Percentiles rank a stretch among this genome's conserved stretches.
These are phyloP conservation scores for Cryomyces minteri DNA, from an alignment of 495 filamentous ascomycete species.

Conservation along the genomic window DNA sequence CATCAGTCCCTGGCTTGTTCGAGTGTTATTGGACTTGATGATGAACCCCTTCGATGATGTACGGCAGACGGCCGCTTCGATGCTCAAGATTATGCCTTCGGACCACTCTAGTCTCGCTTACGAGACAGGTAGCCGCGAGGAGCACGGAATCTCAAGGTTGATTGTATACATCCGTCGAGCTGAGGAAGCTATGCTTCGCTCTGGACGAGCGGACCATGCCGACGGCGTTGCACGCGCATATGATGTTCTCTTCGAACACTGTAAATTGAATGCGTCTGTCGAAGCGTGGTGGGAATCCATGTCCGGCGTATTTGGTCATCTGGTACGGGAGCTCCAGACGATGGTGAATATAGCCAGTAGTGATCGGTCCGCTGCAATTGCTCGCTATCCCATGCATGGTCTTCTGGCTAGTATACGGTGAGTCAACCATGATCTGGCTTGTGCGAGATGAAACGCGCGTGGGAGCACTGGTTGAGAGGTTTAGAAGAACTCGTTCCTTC, in stretches of 20 bases:
- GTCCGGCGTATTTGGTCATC: conserved; percentile 3
- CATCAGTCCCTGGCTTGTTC: conserved; percentile 27
- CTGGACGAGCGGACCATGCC: conserved; percentile 68
- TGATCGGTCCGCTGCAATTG: conserved; percentile 12
- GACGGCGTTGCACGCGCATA: conserved; percentile 55
- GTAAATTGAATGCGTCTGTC: neutral
- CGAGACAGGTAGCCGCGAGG: neutral
- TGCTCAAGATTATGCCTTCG: conserved; percentile 22
- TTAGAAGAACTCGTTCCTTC: too few relatives aligned
- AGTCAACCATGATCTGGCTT: neutral
- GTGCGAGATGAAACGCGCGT: too few relatives aligned
- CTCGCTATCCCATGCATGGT: conserved; percentile 20
- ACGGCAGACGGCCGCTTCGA: conserved; percentile 38
- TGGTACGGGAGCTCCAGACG: conserved; percentile 5
- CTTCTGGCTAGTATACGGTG: conserved; percentile 27
- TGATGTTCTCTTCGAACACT: conserved; percentile 10
- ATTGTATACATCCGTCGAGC: conserved; percentile 25
- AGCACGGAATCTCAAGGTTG: neutral
- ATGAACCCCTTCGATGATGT: conserved; percentile 90
- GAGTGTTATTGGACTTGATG: conserved; percentile 53
- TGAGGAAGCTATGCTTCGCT: conserved; percentile 34
- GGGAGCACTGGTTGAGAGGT: too few relatives aligned
- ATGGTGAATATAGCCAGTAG: conserved; percentile 9
- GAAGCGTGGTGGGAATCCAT: neutral
- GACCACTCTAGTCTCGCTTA: neutral